phyloP scores from a whole-genome alignment of 202 grass and related monocot species.

The Dendrocalamus latiflorus region DNA sequence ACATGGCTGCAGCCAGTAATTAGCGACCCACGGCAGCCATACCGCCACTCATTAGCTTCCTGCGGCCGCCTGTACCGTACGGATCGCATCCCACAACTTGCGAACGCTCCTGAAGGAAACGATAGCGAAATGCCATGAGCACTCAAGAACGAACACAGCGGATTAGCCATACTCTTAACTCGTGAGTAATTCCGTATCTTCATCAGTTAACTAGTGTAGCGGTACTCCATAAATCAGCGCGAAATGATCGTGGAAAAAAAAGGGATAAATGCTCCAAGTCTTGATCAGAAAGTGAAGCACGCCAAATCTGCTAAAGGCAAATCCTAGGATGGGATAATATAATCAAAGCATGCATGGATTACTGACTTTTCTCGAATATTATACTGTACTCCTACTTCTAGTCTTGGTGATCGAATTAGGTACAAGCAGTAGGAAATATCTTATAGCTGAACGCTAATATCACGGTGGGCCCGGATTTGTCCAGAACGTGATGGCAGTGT shows the following conservation, averaged over 20 bases:
- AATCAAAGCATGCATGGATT: neutral
- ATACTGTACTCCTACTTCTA: neutral
- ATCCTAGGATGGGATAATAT: constrained; percentile 26
- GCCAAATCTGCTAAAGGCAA: neutral
- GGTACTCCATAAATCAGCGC: too few relatives aligned
- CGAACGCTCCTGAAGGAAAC: too few relatives aligned
- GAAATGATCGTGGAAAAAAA: neutral
- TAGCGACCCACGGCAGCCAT: too few relatives aligned
- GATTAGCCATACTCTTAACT: too few relatives aligned
- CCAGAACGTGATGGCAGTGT: neutral
- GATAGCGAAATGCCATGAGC: too few relatives aligned
- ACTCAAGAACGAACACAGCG: too few relatives aligned
- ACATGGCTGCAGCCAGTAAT: too few relatives aligned
- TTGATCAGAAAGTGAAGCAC: neutral
- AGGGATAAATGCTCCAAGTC: neutral
- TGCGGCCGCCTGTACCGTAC: neutral
- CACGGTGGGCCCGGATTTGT: neutral
- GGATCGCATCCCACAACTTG: too few relatives aligned
- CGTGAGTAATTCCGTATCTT: too few relatives aligned
- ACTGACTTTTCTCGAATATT: neutral
- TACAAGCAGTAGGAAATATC: neutral
- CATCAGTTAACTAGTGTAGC: too few relatives aligned
- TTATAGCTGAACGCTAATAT: neutral
- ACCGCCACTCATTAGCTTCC: neutral
- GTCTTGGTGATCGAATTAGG: constrained; percentile 29